Percentiles rank a stretch among this genome's conserved stretches.
These are phyloP conservation scores for Pythium rishiriense DNA, from an alignment of 352 stramenopile species.

Conservation along the genomic window DNA sequence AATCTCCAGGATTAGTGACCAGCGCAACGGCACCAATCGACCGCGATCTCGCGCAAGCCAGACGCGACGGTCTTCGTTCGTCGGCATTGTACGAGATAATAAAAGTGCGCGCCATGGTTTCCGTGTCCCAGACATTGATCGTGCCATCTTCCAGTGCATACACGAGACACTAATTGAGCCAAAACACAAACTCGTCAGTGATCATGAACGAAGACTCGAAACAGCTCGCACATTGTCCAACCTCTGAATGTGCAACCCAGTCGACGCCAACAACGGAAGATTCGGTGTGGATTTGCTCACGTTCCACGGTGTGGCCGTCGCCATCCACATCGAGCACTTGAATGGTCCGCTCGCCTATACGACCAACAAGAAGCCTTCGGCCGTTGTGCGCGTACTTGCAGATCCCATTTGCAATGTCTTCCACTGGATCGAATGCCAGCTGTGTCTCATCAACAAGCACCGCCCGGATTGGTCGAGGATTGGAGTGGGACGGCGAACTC, in stretches of 20 bases:
- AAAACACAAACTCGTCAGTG: constrained; percentile 2
- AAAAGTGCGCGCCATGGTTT: constrained; percentile 7
- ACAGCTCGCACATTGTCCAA: not conserved
- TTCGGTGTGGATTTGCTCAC: constrained; percentile 13
- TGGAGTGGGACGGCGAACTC: not conserved
- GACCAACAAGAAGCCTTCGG: not conserved
- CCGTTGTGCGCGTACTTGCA: constrained; percentile 13
- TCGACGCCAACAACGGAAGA: constrained; percentile 10
- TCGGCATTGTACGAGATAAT: constrained; percentile 23
- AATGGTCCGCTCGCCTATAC: not conserved
- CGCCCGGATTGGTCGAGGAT: not conserved
- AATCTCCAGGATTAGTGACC: not conserved
- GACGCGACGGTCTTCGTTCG: constrained; percentile 12
- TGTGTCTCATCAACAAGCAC: constrained; percentile 3
- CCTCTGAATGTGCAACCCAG: constrained; percentile 24
- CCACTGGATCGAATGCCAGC: not conserved
- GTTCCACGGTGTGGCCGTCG: not conserved
- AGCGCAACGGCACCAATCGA: constrained; percentile 18
- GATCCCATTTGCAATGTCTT: not conserved
- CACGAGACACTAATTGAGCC: constrained; percentile 12
- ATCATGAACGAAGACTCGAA: not conserved
- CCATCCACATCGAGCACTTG: constrained; percentile 3
- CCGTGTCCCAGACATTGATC: constrained; percentile 24
- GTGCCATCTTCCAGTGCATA: constrained; percentile 26
- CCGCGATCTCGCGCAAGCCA: constrained; percentile 13